These are phyloP conservation scores for Senna tora DNA, from an alignment of 306 rosid species.

Conservation along the genomic window DNA sequence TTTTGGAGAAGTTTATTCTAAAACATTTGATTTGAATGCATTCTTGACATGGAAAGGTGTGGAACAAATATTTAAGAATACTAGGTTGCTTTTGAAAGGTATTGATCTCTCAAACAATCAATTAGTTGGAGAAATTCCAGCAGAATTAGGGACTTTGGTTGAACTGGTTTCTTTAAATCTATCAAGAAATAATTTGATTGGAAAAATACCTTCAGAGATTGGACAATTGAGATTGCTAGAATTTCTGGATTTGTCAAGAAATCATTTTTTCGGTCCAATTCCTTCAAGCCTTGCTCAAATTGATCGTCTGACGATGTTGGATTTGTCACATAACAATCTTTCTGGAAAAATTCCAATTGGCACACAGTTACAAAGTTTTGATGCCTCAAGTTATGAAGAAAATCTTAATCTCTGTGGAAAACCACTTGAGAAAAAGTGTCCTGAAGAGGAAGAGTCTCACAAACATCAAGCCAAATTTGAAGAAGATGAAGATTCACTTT, in stretches of 20 bases:
- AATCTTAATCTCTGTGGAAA: slow-evolving; percentile 24
- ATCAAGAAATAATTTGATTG: slow-evolving; percentile 18
- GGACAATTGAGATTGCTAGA: slow-evolving; percentile 17
- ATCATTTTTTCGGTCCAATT: slow-evolving; percentile 18
- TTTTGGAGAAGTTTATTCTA: too few species aligned
- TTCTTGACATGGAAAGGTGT: slow-evolving; percentile 42
- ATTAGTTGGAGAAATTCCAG: slow-evolving; percentile 19
- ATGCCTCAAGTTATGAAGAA: slow-evolving; percentile 21
- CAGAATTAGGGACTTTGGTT: slow-evolving; percentile 1
- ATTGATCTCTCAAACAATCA: slow-evolving; percentile 40
- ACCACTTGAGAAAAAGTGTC: slow-evolving; percentile 28
- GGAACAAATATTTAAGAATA: not conserved
- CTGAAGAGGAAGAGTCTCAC: not conserved
- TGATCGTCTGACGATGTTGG: slow-evolving; percentile 19
- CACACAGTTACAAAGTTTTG: slow-evolving; percentile 32
- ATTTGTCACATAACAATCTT: slow-evolving; percentile 23
- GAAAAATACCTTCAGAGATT: not conserved
- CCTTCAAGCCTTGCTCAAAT: slow-evolving; percentile 28
- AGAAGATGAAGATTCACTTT: not conserved
- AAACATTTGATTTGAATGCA: slow-evolving; percentile 7
- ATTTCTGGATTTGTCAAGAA: slow-evolving; percentile 35
- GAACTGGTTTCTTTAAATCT: slow-evolving; percentile 30
- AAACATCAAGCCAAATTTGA: not conserved
- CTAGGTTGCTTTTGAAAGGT: not conserved
- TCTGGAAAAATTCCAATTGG: slow-evolving; percentile 30